Evolutionary conservation across 768 basidiomycete species (phyloP).

Genomic region (Amanita brunnescens): DNA sequence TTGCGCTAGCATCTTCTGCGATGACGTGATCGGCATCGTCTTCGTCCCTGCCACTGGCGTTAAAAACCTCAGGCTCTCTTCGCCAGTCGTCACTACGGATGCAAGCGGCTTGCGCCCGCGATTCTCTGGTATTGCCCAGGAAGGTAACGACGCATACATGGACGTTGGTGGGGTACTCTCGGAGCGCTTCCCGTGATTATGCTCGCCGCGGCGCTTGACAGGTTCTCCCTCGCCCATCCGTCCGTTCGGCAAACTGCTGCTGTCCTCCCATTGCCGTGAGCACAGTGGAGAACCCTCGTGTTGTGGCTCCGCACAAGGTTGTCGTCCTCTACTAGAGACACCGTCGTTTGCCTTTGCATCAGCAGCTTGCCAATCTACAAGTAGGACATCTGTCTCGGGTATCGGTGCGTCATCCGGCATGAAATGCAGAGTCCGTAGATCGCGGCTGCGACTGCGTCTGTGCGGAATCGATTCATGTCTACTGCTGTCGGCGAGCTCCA

Average conservation of each 20-base stretch:
- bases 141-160: neutral
- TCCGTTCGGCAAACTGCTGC: neutral
- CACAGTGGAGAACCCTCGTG: neutral
- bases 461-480: conserved; percentile 3
- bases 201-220: neutral
- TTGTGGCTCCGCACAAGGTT: conserved; percentile 5
- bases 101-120: neutral
- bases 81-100: neutral
- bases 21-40: neutral
- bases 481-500: conserved; percentile 13
- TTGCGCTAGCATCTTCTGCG: neutral
- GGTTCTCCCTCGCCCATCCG: neutral
- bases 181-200: neutral
- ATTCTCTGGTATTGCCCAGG: neutral
- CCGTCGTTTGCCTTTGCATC: conserved; percentile 5
- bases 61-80: neutral
- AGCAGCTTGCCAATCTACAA: neutral
- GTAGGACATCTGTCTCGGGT: conserved; percentile 3
- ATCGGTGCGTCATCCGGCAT: conserved; percentile 3
- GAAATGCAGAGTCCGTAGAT: neutral
- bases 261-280: neutral
- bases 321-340: conserved; percentile 6
- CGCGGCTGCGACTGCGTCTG: neutral
- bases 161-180: conserved; percentile 3
- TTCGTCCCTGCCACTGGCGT: neutral